Conservation (phyloP, 306 rosid genomes). For the Pyrus pyrifolia region DNA sequence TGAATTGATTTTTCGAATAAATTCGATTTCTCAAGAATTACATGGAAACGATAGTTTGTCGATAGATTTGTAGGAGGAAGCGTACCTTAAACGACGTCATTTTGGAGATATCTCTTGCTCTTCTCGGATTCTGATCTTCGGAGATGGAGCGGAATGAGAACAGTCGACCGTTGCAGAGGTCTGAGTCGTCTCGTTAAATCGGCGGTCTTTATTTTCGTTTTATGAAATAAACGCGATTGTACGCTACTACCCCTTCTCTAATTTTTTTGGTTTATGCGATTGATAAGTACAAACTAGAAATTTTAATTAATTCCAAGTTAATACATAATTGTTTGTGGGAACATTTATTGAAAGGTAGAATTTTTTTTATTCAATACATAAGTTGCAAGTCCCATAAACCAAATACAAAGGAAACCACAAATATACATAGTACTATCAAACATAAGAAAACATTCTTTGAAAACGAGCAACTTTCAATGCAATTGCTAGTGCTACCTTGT, state of each 20-base stretch:
- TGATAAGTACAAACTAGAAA: too few relatives aligned
- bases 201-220: not conserved
- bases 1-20: too few relatives aligned
- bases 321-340: not conserved
- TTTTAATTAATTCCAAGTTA: too few relatives aligned
- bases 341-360: not conserved
- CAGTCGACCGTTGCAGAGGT: not conserved
- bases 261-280: too few relatives aligned
- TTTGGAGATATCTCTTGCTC: not conserved
- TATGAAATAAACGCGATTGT: not conserved
- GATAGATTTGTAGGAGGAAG: not conserved
- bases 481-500: too few relatives aligned
- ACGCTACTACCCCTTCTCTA: not conserved
- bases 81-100: slow-evolving; percentile 26
- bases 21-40: too few relatives aligned
- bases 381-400: not conserved
- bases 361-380: not conserved
- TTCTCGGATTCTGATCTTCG: not conserved
- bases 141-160: not conserved
- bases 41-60: not conserved
- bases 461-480: not conserved
- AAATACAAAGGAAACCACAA: not conserved
- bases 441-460: too few relatives aligned
- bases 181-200: not conserved
- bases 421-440: too few relatives aligned